Conservation (phyloP, 164 flowering plant species). For the Liriodendron chinense region DNA sequence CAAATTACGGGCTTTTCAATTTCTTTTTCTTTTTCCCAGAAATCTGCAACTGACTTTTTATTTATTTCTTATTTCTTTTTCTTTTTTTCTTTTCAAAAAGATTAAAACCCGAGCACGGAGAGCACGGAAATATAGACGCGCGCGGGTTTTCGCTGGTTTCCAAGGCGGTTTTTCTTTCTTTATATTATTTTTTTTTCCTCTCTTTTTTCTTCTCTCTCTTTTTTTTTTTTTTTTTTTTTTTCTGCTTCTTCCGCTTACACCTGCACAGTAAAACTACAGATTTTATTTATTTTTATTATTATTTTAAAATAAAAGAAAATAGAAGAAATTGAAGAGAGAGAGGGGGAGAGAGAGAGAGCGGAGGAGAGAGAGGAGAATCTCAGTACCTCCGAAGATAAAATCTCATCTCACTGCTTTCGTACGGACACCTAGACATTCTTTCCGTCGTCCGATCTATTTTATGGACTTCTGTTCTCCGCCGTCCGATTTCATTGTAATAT, state of each 20-base stretch:
- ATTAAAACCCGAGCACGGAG: slow-evolving; percentile 20
- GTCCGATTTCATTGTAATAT: background rate
- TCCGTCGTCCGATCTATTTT: background rate
- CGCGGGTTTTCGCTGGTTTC: slow-evolving; percentile 15
- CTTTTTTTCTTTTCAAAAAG: background rate
- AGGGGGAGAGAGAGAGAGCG: background rate
- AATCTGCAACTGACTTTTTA: background rate
- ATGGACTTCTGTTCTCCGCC: background rate
- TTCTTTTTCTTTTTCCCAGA: background rate
- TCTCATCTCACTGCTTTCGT: background rate
- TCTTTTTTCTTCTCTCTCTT: background rate
- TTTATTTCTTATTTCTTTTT: background rate
- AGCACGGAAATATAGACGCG: slow-evolving; percentile 18
- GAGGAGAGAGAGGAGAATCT: background rate
- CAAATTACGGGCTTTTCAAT: background rate
- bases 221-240: background rate
- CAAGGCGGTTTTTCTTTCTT: slow-evolving; percentile 7
- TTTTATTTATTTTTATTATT: background rate
- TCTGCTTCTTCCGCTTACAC: background rate
- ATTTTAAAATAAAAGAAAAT: too few relatives aligned
- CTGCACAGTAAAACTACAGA: slow-evolving; percentile 4
- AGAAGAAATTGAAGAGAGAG: too few relatives aligned
- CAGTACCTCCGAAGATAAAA: background rate
- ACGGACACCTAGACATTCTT: background rate
- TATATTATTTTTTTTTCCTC: background rate